Percentiles rank a stretch among this genome's conserved stretches.
Conservation (phyloP, 2,329 filamentous ascomycete genomes). For the Talaromyces albobiverticillius region DNA sequence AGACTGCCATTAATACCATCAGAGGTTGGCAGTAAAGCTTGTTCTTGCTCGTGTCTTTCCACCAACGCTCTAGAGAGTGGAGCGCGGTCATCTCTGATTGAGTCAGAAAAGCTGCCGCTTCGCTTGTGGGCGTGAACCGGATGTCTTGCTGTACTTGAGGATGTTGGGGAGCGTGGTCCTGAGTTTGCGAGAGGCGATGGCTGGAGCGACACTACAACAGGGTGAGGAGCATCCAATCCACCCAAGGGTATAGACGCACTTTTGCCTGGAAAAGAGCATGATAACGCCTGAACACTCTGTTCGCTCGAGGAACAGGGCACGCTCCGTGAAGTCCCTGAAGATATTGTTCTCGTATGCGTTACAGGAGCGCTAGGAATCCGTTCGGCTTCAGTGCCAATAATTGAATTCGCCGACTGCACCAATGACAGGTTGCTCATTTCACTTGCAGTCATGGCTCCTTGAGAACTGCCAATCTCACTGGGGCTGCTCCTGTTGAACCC, state of each 20-base stretch:
- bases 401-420: neutral
- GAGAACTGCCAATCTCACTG: constrained; percentile 34
- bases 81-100: constrained; percentile 65
- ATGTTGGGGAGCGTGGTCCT: constrained; percentile 25
- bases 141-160: constrained; percentile 39
- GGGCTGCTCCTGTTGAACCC: constrained; percentile 39
- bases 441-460: constrained; percentile 17
- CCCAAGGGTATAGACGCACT: constrained; percentile 31
- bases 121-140: constrained; percentile 64
- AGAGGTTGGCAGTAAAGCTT: constrained; percentile 55
- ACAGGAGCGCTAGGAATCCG: neutral
- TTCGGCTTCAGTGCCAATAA: neutral
- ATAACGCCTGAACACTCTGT: constrained; percentile 56
- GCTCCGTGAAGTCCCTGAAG: constrained; percentile 13
- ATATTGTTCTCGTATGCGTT: constrained; percentile 11
- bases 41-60: constrained; percentile 32
- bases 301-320: constrained; percentile 32
- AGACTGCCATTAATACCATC: constrained; percentile 78
- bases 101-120: constrained; percentile 84
- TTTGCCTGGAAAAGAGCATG: constrained; percentile 57
- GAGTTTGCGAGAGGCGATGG: constrained; percentile 25
- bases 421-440: neutral
- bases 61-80: constrained; percentile 49
- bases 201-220: constrained; percentile 37
- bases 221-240: constrained; percentile 38